Conservation (phyloP, 495 filamentous ascomycete species). For the Massariosphaeria phaeospora region DNA sequence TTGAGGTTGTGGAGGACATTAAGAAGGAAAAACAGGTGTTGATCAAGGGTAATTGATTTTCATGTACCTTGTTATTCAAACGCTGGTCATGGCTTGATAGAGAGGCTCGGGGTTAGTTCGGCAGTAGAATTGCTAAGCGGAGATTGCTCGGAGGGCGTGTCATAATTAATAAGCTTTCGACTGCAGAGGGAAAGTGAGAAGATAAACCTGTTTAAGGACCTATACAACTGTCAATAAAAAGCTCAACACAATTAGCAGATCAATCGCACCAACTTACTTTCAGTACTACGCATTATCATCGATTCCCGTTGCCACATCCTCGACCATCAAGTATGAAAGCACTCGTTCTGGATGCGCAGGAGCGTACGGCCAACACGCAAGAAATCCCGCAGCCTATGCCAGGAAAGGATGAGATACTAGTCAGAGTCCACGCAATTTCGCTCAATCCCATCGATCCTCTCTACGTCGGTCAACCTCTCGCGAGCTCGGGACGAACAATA, state of each 20-base stretch:
- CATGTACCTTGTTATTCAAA: no score
- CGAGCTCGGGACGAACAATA: constrained; percentile 33
- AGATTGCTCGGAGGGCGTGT: constrained; percentile 7
- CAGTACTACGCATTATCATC: no score
- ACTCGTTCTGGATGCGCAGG: constrained; percentile 36
- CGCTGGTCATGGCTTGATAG: not conserved
- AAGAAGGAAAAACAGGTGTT: constrained; percentile 63
- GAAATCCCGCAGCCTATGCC: constrained; percentile 31
- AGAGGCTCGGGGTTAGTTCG: not conserved
- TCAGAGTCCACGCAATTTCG: constrained; percentile 29
- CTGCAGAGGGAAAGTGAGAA: no score
- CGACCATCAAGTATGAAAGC: constrained; percentile 33
- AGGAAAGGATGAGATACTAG: constrained; percentile 20
- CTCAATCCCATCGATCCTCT: constrained; percentile 41
- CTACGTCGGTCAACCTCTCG: constrained; percentile 38
- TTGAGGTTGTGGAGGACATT: constrained; percentile 51
- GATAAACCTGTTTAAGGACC: no score
- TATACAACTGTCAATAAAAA: no score
- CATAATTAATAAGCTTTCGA: no score
- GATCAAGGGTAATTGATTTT: constrained; percentile 36
- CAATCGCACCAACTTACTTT: no score
- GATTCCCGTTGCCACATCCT: no score
- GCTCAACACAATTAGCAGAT: no score
- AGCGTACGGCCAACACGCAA: constrained; percentile 33
- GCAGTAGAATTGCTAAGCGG: not conserved